phyloP scores from a whole-genome alignment of 225 moss, liverwort and hornwort species.

The Neckera pumila region DNA sequence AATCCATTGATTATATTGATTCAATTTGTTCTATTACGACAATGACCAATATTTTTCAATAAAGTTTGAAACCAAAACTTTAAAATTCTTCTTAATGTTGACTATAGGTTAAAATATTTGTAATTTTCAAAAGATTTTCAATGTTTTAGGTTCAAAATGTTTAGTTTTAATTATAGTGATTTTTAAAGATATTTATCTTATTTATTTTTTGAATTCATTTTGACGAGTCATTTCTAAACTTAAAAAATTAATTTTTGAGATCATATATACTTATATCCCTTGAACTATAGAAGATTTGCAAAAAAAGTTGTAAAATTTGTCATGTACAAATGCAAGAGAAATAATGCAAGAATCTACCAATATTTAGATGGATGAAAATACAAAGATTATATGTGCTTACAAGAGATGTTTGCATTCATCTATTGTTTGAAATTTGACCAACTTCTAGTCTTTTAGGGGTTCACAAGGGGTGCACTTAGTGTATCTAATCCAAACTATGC shows the following conservation, averaged over 20 bases:
- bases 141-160: background rate
- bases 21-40: background rate
- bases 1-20: background rate
- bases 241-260: background rate
- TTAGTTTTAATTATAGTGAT: background rate
- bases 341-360: background rate
- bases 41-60: background rate
- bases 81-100: background rate
- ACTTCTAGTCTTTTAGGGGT: background rate
- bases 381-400: background rate
- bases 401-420: too few species aligned
- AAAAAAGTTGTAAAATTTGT: background rate
- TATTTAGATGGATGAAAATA: background rate
- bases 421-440: background rate
- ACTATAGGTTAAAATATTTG: background rate
- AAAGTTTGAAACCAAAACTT: background rate
- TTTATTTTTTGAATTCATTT: background rate
- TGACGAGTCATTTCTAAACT: accelerated
- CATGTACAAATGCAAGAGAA: accelerated
- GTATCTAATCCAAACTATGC: too few species aligned
- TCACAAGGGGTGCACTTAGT: too few species aligned
- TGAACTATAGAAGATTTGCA: background rate
- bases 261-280: background rate
- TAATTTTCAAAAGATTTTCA: background rate
- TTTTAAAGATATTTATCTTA: background rate